Evolutionary conservation across 164 flowering plant species (phyloP).

Genomic region (Vitis rotundifolia): DNA sequence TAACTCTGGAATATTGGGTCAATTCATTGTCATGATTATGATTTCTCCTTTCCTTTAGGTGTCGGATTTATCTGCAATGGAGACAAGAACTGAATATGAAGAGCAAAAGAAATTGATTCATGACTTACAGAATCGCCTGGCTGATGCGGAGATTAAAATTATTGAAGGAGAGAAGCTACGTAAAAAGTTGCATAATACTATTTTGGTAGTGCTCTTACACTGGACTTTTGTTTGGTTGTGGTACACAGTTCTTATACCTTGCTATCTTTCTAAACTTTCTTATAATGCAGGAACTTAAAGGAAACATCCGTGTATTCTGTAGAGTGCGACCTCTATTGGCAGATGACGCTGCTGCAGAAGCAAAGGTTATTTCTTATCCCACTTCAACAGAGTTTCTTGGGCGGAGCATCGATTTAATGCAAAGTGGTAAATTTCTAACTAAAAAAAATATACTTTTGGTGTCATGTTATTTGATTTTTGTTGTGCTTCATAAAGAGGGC

Average conservation of each 20-base stretch:
- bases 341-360: constrained; percentile 62
- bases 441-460: neutral
- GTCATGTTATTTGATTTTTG: neutral
- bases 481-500: neutral
- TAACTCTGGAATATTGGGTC: neutral
- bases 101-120: constrained; percentile 46
- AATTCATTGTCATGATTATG: neutral
- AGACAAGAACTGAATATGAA: constrained; percentile 59
- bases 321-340: constrained; percentile 88
- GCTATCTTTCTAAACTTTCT: constrained; percentile 4
- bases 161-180: constrained; percentile 86
- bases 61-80: constrained; percentile 56
- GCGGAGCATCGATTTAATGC: constrained; percentile 74
- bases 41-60: constrained; percentile 32
- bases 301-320: constrained; percentile 96
- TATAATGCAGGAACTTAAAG: constrained; percentile 84
- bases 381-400: constrained; percentile 69
- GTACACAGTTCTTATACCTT: neutral
- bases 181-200: constrained; percentile 86
- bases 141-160: constrained; percentile 71
- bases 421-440: constrained; percentile 54
- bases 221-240: neutral
- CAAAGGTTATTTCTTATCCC: constrained; percentile 64
- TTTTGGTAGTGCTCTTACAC: constrained; percentile 49
- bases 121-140: constrained; percentile 61